Evolutionary conservation across 169 alveolate genomes (phyloP), one percentile per base, ranked within the genome.

Genomic region (Plasmodium ovale): DNA sequence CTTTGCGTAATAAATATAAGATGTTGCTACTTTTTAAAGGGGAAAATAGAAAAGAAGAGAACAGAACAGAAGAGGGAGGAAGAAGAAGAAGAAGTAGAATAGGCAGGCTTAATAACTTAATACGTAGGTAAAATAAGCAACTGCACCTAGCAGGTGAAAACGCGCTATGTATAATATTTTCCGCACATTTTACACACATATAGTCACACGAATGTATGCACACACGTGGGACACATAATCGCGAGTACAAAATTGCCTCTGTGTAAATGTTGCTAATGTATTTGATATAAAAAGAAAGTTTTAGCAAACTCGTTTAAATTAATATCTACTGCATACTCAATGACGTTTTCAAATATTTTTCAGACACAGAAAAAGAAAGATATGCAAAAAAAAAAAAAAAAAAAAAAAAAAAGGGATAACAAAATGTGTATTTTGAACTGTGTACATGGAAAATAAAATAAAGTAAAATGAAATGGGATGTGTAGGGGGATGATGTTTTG

Each of bases 311-410:
- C 25, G 64, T 7, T 54, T 54, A 54, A 54, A n/a, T n/a, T 19
- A 54, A 54, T 16, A n/a, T 2, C 7, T 16, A 54, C 10, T 21
- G 7, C 9, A 10, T 2, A 25, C 10, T 59, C 16, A 12, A n/a
- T 21, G 19, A 12, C 3, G 6, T 59, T 59, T 59, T 1, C 47
- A 19, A 23, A 27, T 9, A 21, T 29, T 23, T 59, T 59, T 21
- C 39, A 23, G 9, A 25, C 16, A 54, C 64, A 54, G 44, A 59
- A 59, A 23, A 10, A 59, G 39, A 58, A 23, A 12, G 10, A 54
- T 54, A 59, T 59, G 70, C 33, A 21, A 16, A 16, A 54, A 14
- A 54, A 59, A 59, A 59, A 54, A 54, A n/a, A 21, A 16, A 54
- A 54, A 19, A 54, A n/a, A 54, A 54, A n/a, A n/a, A 54, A 19